Conservation (phyloP, 2,329 filamentous ascomycete genomes). For the Lithohypha guttulata region DNA sequence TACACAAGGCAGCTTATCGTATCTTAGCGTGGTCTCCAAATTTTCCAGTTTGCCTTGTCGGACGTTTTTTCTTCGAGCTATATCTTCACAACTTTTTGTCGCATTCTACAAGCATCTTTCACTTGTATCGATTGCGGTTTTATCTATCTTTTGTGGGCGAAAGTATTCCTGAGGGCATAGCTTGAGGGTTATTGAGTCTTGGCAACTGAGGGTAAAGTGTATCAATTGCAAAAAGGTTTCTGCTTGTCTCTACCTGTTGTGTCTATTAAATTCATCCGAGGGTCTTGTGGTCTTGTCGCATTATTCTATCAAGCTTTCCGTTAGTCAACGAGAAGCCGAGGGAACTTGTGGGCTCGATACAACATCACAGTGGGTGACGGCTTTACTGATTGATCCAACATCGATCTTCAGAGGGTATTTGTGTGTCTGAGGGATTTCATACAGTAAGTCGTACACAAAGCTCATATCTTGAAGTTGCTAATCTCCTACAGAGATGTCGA, state of each 20-base stretch:
- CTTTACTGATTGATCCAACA: slow-evolving; percentile 5
- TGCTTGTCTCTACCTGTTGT: slow-evolving; percentile 7
- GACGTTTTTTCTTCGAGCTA: too few relatives aligned
- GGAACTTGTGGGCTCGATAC: slow-evolving; percentile 26
- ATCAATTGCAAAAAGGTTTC: too few relatives aligned
- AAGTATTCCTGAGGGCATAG: slow-evolving; percentile 31
- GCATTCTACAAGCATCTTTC: slow-evolving; percentile 11
- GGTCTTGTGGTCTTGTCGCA: slow-evolving; percentile 3
- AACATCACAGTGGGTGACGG: slow-evolving; percentile 24
- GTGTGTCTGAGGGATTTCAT: slow-evolving; percentile 3
- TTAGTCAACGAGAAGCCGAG: background rate
- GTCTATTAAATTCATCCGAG: background rate
- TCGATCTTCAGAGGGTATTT: slow-evolving; percentile 8
- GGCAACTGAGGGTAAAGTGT: slow-evolving; percentile 1
- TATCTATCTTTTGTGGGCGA: slow-evolving; percentile 31
- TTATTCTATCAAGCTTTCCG: slow-evolving; percentile 7
- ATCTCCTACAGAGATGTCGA: slow-evolving; percentile 23
- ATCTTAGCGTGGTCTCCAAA: too few relatives aligned
- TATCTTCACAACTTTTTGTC: slow-evolving; percentile 1
- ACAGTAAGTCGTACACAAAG: slow-evolving; percentile 1
- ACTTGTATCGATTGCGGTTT: slow-evolving; percentile 18
- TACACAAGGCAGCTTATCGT: too few relatives aligned
- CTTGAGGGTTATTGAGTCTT: slow-evolving; percentile 8
- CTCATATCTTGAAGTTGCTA: background rate
- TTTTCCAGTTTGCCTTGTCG: too few relatives aligned